Base-by-base conservation (phyloP, 768 basidiomycete genomes). In the Tubosaeta brunneosetosa region DNA sequence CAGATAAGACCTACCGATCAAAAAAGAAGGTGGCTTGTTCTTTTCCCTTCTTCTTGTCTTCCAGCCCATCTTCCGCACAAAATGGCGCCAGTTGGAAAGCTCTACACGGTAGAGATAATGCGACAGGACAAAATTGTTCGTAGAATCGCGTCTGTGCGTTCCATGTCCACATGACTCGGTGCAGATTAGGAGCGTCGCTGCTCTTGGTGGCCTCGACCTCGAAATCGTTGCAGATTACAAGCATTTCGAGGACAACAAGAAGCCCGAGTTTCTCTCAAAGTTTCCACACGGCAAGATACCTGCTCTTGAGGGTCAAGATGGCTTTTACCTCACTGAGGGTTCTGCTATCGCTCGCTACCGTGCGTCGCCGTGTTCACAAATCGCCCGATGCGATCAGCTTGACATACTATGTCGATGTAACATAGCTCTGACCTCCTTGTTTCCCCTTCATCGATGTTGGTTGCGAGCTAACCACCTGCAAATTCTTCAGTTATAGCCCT, bases 261-360 rank as follows among this genome's bases (percentile, higher is more conserved):
- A 80, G 63, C 78, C 85, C 0, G 85, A 83, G 31, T 91, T 84
- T 70, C 66, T 81, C 44, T 66, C 73, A 54, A 92, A 93, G 71
- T 94, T 91, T 71, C 82, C 86, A 46, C 78, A 77, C 52, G 86
- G 88, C 51, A 91, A 92, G 76, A 81, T 95, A 60, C 95, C 97
- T 26, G 85, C 87, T 34, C 79, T 87, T 49, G 91, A 93, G 69
- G 75, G 79, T 42, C 70, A 74, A 13, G 82, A 92, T 68, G 92
- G 92, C 50, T 81, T 91, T 77, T 79, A 76, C 64, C 74, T 97
- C 53, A 81, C 83, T 60, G 95, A 95, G 76, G 77, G 81, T 50
- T 66, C 73, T 50, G 83, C 92, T 44, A 92, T 98, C 70, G 88
- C 91, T 43, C 85, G 83, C 52, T 94, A 95, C 73, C 61, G 95